Conservation (phyloP, 345 rosid genomes). For the Murraya koenigii region DNA sequence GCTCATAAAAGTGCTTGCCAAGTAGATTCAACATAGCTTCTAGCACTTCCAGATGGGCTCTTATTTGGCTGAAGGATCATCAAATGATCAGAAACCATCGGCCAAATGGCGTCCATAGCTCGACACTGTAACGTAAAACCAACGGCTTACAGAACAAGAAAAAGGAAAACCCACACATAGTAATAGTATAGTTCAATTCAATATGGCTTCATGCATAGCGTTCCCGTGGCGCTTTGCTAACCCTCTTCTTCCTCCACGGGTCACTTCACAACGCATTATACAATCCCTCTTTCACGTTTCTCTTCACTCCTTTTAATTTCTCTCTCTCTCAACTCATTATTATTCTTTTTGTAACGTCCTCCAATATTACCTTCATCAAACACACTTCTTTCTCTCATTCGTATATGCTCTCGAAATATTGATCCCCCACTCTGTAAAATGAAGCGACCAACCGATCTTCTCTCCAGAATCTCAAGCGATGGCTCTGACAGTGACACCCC, state of each 20-base stretch:
- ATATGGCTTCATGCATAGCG: conserved; percentile 3
- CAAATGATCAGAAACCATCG: not conserved
- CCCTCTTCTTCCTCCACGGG: conserved; percentile 1
- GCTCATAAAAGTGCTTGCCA: no score
- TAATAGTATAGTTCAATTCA: no score
- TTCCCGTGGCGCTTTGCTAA: conserved; percentile 2
- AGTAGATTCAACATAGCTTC: no score
- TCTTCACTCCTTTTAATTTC: not conserved
- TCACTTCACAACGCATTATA: not conserved
- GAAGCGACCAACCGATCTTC: not conserved
- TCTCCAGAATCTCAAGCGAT: not conserved
- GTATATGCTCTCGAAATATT: not conserved
- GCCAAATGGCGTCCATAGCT: not conserved
- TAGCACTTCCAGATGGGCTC: no score
- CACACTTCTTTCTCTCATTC: no score
- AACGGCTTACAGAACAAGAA: no score
- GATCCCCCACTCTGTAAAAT: not conserved
- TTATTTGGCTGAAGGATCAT: not conserved
- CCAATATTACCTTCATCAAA: no score
- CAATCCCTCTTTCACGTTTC: not conserved
- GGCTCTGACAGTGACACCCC: conserved; percentile 7
- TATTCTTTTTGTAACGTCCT: no score
- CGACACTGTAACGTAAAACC: not conserved
- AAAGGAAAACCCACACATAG: not conserved
- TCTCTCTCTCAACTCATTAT: no score